Base-by-base conservation (phyloP, 2,329 filamentous ascomycete genomes). In the Talaromyces sp. region DNA sequence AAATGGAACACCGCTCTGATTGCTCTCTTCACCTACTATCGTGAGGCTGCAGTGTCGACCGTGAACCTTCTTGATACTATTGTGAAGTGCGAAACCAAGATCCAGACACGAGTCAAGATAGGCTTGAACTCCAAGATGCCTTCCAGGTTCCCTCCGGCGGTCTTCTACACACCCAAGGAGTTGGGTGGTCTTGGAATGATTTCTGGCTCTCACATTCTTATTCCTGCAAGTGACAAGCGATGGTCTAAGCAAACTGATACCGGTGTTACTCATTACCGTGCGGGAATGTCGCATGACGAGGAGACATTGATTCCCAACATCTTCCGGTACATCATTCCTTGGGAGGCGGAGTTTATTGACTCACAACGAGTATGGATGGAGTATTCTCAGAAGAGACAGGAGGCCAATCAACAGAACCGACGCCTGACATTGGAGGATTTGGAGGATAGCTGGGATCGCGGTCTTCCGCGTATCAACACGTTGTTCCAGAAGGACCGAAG, bases 1-100 rank as follows among this genome's bases (percentile, higher is more conserved):
- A 99, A 99, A 81, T 99, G 96, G 95, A 99, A 99, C 79, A 99
- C 95, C 0, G 95, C 92, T 1, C 80, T 99, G 70, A 99, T 99
- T 73, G 93, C 95, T 0, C 86, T 99, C 31, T 99, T 99, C 81
- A 98, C 95, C 0, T 99, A 99, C 79, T 99, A 99, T 76, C 92
- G 95, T 76, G 95, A 99, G 76, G 95, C 95, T 57, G 95, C 95
- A 16, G 94, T 98, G 1, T 97, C 94, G 0, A 99, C 96, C 0
- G 92, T 98, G 67, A 91, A 92, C 67, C 84, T 99, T 4, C 85
- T 99, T 3, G 95, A 99, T 75, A 97, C 94, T 0, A 99, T 99
- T 71, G 95, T 99, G 76, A 99, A 99, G 81, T 99, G 95, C 71
- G 95, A 99, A 80, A 99, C 96, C 14, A 99, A 99, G 84, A 99